Base-by-base conservation (phyloP, 805 yeast genomes). In the Starmerella bacillaris region DNA sequence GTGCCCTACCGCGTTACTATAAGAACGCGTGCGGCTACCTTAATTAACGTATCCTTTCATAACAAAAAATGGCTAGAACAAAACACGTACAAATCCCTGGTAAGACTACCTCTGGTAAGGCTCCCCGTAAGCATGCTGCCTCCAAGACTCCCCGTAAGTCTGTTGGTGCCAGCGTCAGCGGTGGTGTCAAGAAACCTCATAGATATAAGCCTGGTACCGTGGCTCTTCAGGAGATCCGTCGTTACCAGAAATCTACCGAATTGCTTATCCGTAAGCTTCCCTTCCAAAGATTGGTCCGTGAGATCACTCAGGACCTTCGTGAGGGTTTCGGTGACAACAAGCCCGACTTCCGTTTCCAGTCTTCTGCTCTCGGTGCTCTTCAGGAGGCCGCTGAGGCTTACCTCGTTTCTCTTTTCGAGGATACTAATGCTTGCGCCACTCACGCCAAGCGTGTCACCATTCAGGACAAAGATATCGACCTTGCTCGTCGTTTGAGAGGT, bases 161-260 rank as follows among this genome's bases (percentile, higher is more conserved):
- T 31, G 86, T 84, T 40, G 83, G 84, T 61, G 63, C 77, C 39
- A 63, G 57, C 38, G 75, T 82, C 61, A 66, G 78, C 40, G 86
- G 86, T 57, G 89, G 86, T 68, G 86, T 78, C 57, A 78, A 77
- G 76, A 78, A 77, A 67, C 83, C 84, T 48, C 89, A 76, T 72
- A 75, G 92, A 73, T 78, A 78, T 67, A 78, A 78, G 79, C 92
- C 92, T 58, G 92, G 92, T 74, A 77, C 86, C 56, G 86, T 77
- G 57, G 92, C 92, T 54, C 75, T 78, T 59, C 75, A 86, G 72
- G 89, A 78, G 66, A 78, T 78, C 58, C 75, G 89, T 71, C 74
- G 84, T 67, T 78, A 78, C 72, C 92, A 78, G 67, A 78, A 78
- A 66, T 73, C 84, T 37, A 78, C 89, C 51, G 89, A 78, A 63